Base-by-base conservation (phyloP, 2,329 filamentous ascomycete genomes). In the Penicillium sp. region DNA sequence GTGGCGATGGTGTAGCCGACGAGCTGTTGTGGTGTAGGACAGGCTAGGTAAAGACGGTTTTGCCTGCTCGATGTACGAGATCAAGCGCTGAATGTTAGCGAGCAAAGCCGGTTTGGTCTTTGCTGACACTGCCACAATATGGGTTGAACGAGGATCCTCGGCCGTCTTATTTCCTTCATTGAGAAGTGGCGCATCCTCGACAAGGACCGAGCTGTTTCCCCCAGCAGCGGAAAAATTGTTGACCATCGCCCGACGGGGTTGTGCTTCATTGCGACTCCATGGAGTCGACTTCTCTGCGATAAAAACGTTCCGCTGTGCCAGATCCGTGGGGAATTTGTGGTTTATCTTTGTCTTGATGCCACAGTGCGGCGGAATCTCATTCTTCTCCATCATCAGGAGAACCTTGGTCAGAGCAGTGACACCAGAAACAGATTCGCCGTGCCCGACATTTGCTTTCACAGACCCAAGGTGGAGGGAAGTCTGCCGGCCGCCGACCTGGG, bases 171-270 rank as follows among this genome's bases (percentile, higher is more conserved):
- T 35, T 11, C 2, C 31, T 35, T 35, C 31, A 35, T 35, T 3
- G 31, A 35, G 31, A 35, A 35, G 31, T 35, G 31, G 31, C 31
- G 31, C 31, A 30, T 60, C 58, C 23, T 60, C 41, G 13, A 60
- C n/a, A 4, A 60, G 44, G 11, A 90, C 70, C 8, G 85, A 83
- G 0, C 87, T 88, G 75, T 91, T 91, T n/a, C 89, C 89, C 62
- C 89, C 89, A 56, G 88, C 87, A 7, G 89, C 89, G 66, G 84
- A 84, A 70, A 90, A 91, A 76, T 89, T 90, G 79, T 90, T 90
- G 66, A 89, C 75, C 17, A 78, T 69, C 13, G 81, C 62, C 7
- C 53, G 58, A 64, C 73, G 71, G 2, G 68, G 62, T 17, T 47
- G 3, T 65, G 67, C 3, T 61, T 58, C 68, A 64, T 29, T 67